Conservation (phyloP, 1,284 basidiomycete species). For the Agroathelia rolfsii region DNA sequence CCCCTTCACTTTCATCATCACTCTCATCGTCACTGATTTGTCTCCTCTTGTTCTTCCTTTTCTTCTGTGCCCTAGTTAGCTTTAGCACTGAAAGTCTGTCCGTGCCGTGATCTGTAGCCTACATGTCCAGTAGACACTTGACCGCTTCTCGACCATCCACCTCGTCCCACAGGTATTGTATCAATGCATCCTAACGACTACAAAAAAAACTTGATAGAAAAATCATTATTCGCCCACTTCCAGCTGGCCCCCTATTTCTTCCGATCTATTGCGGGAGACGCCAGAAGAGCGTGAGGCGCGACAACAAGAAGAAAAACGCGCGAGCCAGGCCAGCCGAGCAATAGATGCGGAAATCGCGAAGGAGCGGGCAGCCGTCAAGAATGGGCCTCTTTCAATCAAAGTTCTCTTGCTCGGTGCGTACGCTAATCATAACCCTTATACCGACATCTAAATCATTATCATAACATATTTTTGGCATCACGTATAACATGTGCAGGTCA, state of each 20-base stretch:
- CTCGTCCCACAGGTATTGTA: constrained; percentile 18
- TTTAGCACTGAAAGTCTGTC: too few species aligned
- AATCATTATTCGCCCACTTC: too few species aligned
- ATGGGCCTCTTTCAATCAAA: constrained; percentile 30
- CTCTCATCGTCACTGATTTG: too few species aligned
- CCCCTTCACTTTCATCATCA: too few species aligned
- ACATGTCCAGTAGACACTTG: constrained; percentile 12
- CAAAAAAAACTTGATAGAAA: too few species aligned
- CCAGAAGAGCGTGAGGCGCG: constrained; percentile 27
- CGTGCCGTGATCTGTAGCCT: too few species aligned
- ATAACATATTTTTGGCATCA: constrained; percentile 1
- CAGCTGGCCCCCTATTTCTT: too few species aligned
- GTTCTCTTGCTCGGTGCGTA: constrained; percentile 45
- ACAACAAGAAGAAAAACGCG: constrained; percentile 37
- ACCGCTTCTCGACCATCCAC: constrained; percentile 11
- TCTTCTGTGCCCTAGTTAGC: too few species aligned
- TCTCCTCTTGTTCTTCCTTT: too few species aligned
- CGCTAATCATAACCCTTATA: background rate
- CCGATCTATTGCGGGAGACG: too few species aligned
- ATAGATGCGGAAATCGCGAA: constrained; percentile 41
- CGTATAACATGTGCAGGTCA: constrained; percentile 31
- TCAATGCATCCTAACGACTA: too few species aligned
- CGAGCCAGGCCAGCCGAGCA: constrained; percentile 39
- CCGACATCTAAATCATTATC: constrained; percentile 2
- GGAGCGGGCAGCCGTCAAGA: constrained; percentile 32